These are phyloP conservation scores for Castanea crenata DNA, from an alignment of 306 rosid species.

Conservation along the genomic window DNA sequence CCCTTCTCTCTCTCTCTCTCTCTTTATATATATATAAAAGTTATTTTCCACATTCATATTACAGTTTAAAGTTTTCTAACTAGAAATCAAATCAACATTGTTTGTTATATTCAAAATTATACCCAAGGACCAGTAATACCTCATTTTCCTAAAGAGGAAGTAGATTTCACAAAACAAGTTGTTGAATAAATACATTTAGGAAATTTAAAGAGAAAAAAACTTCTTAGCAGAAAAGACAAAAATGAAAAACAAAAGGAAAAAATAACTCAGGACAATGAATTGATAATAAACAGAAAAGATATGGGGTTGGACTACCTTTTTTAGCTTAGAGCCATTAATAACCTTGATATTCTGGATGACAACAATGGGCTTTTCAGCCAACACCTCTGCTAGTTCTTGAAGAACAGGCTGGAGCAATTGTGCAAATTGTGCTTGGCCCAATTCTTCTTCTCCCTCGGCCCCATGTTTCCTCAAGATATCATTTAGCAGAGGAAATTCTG, in stretches of 20 bases:
- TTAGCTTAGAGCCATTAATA: conserved; percentile 65
- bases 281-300: neutral
- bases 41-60: neutral
- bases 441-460: conserved; percentile 64
- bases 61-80: neutral
- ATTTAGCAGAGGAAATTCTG: conserved; percentile 75
- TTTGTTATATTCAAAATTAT: neutral
- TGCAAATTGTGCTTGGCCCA: conserved; percentile 98
- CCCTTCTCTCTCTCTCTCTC: neutral
- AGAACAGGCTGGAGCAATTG: conserved; percentile 79
- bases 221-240: neutral
- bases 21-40: neutral
- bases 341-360: conserved; percentile 54
- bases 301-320: conserved; percentile 51
- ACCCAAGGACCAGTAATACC: neutral
- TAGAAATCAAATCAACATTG: neutral
- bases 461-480: conserved; percentile 68
- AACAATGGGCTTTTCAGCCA: conserved; percentile 56
- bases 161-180: conserved; percentile 1
- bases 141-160: conserved; percentile 9
- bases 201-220: neutral
- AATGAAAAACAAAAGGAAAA: neutral
- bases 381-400: conserved; percentile 74
- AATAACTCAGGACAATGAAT: neutral
- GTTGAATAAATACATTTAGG: neutral